Evolutionary conservation across 106 monocot species (phyloP).

Genomic region (Alisma plantagoaquatica): DNA sequence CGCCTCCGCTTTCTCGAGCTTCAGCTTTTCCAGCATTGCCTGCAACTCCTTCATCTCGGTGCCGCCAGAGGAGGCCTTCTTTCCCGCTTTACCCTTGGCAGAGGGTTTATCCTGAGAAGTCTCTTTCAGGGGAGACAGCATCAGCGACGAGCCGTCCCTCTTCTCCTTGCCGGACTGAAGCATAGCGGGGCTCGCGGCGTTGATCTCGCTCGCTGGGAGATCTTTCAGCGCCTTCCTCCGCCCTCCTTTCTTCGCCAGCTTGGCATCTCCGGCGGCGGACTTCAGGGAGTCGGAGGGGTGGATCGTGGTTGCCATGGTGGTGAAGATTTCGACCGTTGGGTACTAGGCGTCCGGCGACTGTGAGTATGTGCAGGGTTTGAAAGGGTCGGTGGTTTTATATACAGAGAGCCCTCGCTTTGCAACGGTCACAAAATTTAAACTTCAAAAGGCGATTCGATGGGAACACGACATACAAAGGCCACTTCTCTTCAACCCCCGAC

Average conservation of each 20-base stretch:
- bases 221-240: slow-evolving; percentile 47
- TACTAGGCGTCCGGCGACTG: no score
- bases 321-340: no score
- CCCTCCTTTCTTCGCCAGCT: slow-evolving; percentile 27
- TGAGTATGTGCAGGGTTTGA: no score
- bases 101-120: no score
- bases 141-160: neutral
- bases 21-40: slow-evolving; percentile 41
- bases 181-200: slow-evolving; percentile 8
- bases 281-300: neutral
- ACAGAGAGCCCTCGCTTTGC: no score
- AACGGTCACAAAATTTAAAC: no score
- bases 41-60: slow-evolving; percentile 55
- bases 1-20: slow-evolving; percentile 65
- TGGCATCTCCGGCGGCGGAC: neutral
- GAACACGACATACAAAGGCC: no score
- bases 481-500: no score
- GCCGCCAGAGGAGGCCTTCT: slow-evolving; percentile 21
- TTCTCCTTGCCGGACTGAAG: slow-evolving; percentile 13
- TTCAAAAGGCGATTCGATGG: no score
- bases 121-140: slow-evolving; percentile 25
- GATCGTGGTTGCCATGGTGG: neutral
- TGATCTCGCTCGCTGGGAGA: slow-evolving; percentile 32
- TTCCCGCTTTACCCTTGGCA: slow-evolving; percentile 18
- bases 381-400: no score